Conservation (phyloP, 768 basidiomycete genomes). For the Psilocybe tampanensis region DNA sequence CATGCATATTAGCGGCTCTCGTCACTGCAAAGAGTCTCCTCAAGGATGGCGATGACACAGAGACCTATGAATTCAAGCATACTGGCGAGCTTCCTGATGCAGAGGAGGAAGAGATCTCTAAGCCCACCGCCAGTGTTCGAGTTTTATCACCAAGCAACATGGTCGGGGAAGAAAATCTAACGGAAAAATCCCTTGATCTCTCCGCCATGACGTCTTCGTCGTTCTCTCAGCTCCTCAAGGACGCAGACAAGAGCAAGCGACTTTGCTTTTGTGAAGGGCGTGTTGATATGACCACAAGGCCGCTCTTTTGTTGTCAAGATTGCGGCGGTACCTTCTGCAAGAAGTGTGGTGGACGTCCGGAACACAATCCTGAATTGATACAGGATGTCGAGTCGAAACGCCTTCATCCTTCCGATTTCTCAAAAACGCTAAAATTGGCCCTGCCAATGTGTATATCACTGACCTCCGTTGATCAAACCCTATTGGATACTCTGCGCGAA, state of each 20-base stretch:
- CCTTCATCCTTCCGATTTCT: conserved; percentile 72
- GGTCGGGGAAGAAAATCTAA: conserved; percentile 71
- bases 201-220: conserved; percentile 50
- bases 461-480: conserved; percentile 44
- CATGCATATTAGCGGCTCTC: conserved; percentile 84
- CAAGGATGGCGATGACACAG: conserved; percentile 62
- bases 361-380: conserved; percentile 72
- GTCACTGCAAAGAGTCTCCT: conserved; percentile 68
- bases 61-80: conserved; percentile 70
- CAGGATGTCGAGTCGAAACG: conserved; percentile 56
- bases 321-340: conserved; percentile 82
- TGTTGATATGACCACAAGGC: conserved; percentile 67
- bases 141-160: conserved; percentile 50
- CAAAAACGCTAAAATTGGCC: conserved; percentile 72
- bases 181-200: conserved; percentile 68
- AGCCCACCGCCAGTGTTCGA: conserved; percentile 40
- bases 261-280: conserved; percentile 94
- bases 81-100: conserved; percentile 32
- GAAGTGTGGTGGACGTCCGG: conserved; percentile 88
- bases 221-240: conserved; percentile 56
- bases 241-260: conserved; percentile 72
- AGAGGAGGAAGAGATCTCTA: conserved; percentile 42
- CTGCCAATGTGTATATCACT: conserved; percentile 87
- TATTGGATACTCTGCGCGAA: conserved; percentile 54
- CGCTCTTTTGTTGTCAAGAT: conserved; percentile 69